phyloP scores from a whole-genome alignment of 1,284 basidiomycete species.

The Rhizoctonia solani region DNA sequence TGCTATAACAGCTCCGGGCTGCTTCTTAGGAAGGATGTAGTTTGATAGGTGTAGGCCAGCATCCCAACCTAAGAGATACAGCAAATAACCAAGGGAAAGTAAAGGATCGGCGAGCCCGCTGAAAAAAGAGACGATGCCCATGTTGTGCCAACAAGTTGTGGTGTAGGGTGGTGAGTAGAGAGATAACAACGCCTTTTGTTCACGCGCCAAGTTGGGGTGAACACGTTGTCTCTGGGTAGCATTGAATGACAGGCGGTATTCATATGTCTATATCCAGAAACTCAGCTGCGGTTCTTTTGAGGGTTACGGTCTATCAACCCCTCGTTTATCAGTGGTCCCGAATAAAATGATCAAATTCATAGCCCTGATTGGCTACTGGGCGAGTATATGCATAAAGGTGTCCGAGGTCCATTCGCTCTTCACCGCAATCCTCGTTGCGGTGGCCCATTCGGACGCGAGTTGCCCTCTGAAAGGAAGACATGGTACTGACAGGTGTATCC shows the following conservation, averaged over 20 bases:
- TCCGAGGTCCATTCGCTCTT: background rate
- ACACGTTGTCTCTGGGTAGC: constrained; percentile 7
- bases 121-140: constrained; percentile 27
- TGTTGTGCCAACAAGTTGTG: no score
- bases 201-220: constrained; percentile 1
- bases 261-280: constrained; percentile 18
- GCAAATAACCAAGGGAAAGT: background rate
- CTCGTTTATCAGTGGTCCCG: background rate
- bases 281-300: background rate
- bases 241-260: background rate
- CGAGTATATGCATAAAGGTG: background rate
- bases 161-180: background rate
- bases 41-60: constrained; percentile 28
- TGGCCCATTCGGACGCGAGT: background rate
- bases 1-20: constrained; percentile 6
- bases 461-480: no score
- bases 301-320: background rate
- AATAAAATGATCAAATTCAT: background rate
- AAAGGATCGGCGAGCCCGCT: constrained; percentile 24
- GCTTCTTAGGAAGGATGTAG: constrained; percentile 10
- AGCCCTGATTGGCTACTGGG: background rate
- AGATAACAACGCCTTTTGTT: constrained; percentile 15
- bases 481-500: no score
- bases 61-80: constrained; percentile 30
- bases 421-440: background rate